Conservation (phyloP, 345 rosid genomes). For the Salix purpurea region DNA sequence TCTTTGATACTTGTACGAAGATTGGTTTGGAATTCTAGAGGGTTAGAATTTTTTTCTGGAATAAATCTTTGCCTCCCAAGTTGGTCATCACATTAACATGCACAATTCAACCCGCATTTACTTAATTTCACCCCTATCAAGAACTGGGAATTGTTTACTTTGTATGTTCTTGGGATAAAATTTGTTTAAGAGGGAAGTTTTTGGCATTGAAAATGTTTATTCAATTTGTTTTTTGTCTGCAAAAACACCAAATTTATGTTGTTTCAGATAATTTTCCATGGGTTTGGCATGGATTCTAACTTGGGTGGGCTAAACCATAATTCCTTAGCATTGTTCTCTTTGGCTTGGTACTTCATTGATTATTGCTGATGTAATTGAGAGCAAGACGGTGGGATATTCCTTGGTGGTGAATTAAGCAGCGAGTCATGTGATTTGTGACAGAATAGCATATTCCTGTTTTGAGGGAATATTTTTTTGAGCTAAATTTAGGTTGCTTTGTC, state of each 20-base stretch:
- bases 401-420: neutral
- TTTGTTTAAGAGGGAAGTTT: neutral
- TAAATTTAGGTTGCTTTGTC: neutral
- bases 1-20: neutral
- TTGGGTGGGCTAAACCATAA: neutral
- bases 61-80: neutral
- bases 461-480: neutral
- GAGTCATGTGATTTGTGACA: neutral
- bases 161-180: neutral
- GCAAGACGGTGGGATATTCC: neutral
- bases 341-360: neutral
- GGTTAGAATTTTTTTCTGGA: neutral
- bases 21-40: neutral
- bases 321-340: neutral
- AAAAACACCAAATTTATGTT: no score
- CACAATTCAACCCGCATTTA: neutral
- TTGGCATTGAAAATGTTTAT: neutral
- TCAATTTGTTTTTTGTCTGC: no score
- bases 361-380: neutral
- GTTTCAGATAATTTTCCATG: no score
- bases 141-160: neutral
- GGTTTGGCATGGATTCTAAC: neutral
- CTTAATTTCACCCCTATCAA: neutral
- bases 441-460: neutral
- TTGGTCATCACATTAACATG: slow-evolving; percentile 4